Conservation (phyloP, 495 filamentous ascomycete species). For the Penicillium turbatum region DNA sequence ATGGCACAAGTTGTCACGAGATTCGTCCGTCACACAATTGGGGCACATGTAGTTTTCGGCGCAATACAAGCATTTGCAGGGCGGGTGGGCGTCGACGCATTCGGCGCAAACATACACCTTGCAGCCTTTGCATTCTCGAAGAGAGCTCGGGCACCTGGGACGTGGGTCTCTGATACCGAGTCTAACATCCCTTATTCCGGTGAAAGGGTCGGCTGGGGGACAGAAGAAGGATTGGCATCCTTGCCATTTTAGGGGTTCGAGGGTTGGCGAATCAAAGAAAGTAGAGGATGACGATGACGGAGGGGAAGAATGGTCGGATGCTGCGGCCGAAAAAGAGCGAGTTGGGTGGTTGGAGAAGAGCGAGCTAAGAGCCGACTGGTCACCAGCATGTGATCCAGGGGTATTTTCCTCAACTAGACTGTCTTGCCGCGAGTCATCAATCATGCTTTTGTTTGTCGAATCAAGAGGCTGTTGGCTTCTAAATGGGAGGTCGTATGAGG, state of each 20-base stretch:
- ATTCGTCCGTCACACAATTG: slow-evolving; percentile 44
- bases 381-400: slow-evolving; percentile 15
- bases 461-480: slow-evolving; percentile 30
- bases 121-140: slow-evolving; percentile 53
- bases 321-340: slow-evolving; percentile 35
- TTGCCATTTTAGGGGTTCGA: slow-evolving; percentile 46
- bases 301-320: slow-evolving; percentile 42
- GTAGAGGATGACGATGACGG: slow-evolving; percentile 32
- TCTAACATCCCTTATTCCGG: slow-evolving; percentile 3
- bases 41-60: slow-evolving; percentile 51
- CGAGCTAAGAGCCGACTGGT: slow-evolving; percentile 10
- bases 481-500: slow-evolving; percentile 30
- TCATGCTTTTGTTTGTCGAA: slow-evolving; percentile 42
- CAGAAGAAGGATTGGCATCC: slow-evolving; percentile 58
- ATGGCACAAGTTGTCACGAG: slow-evolving; percentile 41
- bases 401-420: slow-evolving; percentile 19
- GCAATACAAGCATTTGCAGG: slow-evolving; percentile 53
- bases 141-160: slow-evolving; percentile 43
- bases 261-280: slow-evolving; percentile 30
- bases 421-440: slow-evolving; percentile 34
- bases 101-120: slow-evolving; percentile 55
- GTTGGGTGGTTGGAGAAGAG: slow-evolving; percentile 17
- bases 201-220: slow-evolving; percentile 24
- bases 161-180: slow-evolving; percentile 48
- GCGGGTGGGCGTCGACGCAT: slow-evolving; percentile 42